Percentiles rank a stretch among this genome's conserved stretches.
Evolutionary conservation across 108 stramenopile genomes (phyloP).

Genomic region (Fragilariopsis cylindrus): DNA sequence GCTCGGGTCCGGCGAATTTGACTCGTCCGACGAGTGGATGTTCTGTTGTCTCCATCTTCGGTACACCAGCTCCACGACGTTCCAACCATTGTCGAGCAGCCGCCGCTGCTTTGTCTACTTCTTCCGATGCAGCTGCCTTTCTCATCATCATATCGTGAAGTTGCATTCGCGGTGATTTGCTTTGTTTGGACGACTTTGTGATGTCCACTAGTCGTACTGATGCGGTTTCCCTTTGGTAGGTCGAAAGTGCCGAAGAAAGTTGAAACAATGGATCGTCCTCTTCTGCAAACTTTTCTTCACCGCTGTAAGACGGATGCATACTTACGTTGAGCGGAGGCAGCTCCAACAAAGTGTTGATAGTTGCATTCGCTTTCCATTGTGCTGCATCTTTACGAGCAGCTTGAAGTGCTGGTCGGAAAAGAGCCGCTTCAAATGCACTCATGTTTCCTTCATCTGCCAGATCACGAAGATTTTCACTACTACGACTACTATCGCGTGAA

Average conservation of each 20-base stretch:
- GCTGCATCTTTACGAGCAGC: conserved; percentile 68
- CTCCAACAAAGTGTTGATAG: conserved; percentile 34
- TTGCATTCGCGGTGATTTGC: conserved; percentile 29
- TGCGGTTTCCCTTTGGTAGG: conserved; percentile 39
- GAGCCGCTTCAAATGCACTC: conserved; percentile 58
- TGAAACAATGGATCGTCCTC: conserved; percentile 31
- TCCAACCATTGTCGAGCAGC: conserved; percentile 39
- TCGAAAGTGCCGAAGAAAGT: conserved; percentile 39
- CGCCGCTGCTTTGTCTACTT: conserved; percentile 35
- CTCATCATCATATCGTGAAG: conserved; percentile 31
- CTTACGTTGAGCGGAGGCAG: conserved; percentile 43
- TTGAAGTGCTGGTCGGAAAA: conserved; percentile 75
- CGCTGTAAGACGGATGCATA: neutral
- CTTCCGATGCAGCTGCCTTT: conserved; percentile 35
- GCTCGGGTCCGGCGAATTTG: conserved; percentile 31
- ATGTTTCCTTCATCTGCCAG: conserved; percentile 15
- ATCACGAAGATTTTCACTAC: conserved; percentile 8
- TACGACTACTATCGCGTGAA: conserved; percentile 16
- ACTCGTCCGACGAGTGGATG: conserved; percentile 37
- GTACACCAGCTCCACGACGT: conserved; percentile 11
- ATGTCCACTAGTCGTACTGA: conserved; percentile 50
- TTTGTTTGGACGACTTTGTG: conserved; percentile 18
- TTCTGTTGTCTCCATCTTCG: neutral
- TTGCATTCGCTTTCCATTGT: conserved; percentile 67
- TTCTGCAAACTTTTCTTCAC: conserved; percentile 39